These are phyloP conservation scores for Candida silvicultrix DNA, from an alignment of 805 yeast genomes.

Conservation along the genomic window DNA sequence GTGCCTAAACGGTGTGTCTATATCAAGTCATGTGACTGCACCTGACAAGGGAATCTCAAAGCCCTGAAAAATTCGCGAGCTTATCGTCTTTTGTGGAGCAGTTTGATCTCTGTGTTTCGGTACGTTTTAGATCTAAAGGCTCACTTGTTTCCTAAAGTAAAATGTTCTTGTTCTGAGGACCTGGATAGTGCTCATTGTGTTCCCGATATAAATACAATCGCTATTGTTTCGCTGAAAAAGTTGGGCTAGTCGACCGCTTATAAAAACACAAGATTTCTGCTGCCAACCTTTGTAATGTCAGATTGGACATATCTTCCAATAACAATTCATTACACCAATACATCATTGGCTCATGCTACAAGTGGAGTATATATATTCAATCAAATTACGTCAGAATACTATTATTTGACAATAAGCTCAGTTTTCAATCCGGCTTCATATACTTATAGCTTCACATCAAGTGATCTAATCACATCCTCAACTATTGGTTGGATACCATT, in stretches of 20 bases:
- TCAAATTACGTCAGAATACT: constrained; percentile 6
- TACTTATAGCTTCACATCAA: constrained; percentile 10
- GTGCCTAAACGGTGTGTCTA: too few species aligned
- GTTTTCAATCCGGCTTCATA: constrained; percentile 10
- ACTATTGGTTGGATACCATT: constrained; percentile 14
- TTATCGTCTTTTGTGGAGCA: not conserved
- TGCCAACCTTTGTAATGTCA: too few species aligned
- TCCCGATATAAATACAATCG: too few species aligned
- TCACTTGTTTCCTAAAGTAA: too few species aligned
- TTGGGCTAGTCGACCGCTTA: too few species aligned
- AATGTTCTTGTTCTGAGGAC: too few species aligned
- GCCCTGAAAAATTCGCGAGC: not conserved
- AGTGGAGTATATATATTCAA: constrained; percentile 19
- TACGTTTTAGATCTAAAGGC: too few species aligned
- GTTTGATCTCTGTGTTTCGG: not conserved
- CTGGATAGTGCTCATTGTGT: too few species aligned
- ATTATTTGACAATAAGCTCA: constrained; percentile 13
- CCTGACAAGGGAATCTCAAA: not conserved
- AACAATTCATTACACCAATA: constrained; percentile 16
- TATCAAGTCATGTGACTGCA: not conserved
- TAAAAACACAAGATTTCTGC: not conserved
- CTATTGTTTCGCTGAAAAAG: not conserved
- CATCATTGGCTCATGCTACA: constrained; percentile 5
- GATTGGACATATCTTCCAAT: constrained; percentile 21
- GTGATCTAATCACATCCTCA: constrained; percentile 8